Evolutionary conservation across 2,329 filamentous ascomycete genomes (phyloP), one percentile per base, ranked within the genome.

Genomic region (Endoconidiophora polonica): DNA sequence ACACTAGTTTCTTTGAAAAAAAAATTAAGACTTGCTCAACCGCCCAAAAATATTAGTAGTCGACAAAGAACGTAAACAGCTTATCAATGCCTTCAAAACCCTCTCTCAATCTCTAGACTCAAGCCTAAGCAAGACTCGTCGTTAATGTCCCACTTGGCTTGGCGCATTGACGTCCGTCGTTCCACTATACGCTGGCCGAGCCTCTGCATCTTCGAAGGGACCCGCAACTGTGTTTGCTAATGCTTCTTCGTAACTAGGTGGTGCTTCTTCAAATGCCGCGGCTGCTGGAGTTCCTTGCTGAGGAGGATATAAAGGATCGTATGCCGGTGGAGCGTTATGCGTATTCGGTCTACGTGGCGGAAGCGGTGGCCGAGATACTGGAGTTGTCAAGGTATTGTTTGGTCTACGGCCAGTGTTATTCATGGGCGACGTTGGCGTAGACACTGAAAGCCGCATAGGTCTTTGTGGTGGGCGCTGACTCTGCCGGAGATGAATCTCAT

Each of bases 221-320:
- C 76, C 81, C 0, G 68, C 64, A 54, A 91, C 65, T 52, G 80
- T 76, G 56, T 85, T 81, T 5, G 86, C 87, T 65, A 95, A 81
- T 10, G 86, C 87, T 64, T 95, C 88, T 64, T 94, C 87, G 60
- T 96, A 96, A 59, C 86, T 94, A 5, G 88, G 88, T 16, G 90
- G 88, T n/a, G 86, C 85, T 50, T 91, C 86, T 29, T 86, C 81
- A 55, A 75, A 70, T 0, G 62, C 60, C 16, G 68, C 63, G 1
- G 62, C 69, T 2, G 63, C 66, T 9, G 61, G 58, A 6, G 64
- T 61, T 36, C 71, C 70, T 18, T 79, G 63, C 58, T 78, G 76
- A 3, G 76, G 74, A 14, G 76, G 76, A 54, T 78, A 79, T 5
- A 76, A 60, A 2, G 75, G 69, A 56, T 77, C 74, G 20, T 63